Percentiles rank a stretch among this genome's conserved stretches.
These are phyloP conservation scores for Coelastrella sp. DNA, from an alignment of 139 green algal genomes.

Conservation along the genomic window DNA sequence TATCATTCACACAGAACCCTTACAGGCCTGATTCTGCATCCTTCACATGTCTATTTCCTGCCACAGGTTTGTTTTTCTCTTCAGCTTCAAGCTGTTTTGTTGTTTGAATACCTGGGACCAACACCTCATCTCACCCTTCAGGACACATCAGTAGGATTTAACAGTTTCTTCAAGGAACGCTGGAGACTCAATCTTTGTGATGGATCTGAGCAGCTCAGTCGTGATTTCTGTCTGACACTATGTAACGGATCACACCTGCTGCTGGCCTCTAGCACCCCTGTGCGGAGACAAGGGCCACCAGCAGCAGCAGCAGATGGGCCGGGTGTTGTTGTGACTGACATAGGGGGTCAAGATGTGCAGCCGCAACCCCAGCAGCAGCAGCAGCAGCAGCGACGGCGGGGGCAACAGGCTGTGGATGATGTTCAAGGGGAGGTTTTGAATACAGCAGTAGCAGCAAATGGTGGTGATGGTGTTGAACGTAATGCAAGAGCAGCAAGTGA, in stretches of 20 bases:
- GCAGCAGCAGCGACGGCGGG: not conserved
- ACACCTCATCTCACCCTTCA: not conserved
- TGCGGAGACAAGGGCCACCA: conserved; percentile 5
- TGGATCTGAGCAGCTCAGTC: conserved; percentile 10
- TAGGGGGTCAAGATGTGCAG: not conserved
- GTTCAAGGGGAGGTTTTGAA: not conserved
- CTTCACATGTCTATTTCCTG: not conserved
- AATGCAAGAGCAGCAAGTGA: not conserved
- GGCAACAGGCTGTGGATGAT: not conserved
- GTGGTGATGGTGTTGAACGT: not conserved
- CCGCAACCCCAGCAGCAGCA: not conserved
- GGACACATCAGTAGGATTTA: conserved; percentile 16
- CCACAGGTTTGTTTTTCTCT: conserved; percentile 42
- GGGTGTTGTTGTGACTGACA: not conserved
- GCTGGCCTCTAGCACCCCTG: conserved; percentile 20
- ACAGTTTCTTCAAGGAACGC: conserved; percentile 31
- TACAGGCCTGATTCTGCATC: too few species aligned
- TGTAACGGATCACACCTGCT: not conserved
- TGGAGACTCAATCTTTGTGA: conserved; percentile 26
- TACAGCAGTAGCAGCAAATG: not conserved
- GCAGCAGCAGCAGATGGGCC: conserved; percentile 7
- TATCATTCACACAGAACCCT: not conserved
- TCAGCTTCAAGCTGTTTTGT: conserved; percentile 30
- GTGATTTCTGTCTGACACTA: conserved; percentile 28
- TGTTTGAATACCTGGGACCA: conserved; percentile 34